Conservation (phyloP, 768 basidiomycete species). For the Panaeolus papilionaceus region DNA sequence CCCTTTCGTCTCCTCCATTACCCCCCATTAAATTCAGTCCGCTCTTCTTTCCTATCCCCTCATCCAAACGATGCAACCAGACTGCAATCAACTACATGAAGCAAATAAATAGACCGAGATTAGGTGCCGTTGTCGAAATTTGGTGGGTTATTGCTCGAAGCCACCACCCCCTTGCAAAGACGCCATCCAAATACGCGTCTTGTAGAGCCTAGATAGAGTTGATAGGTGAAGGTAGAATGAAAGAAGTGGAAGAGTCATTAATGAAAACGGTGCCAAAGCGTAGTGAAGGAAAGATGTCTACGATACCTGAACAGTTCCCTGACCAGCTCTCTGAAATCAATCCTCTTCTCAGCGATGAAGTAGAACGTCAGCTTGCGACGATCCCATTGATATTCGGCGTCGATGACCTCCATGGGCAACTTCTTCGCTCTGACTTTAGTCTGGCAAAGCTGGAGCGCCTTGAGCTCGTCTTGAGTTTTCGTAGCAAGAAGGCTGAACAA, state of each 20-base stretch:
- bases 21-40: not conserved
- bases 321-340: slow-evolving; percentile 96
- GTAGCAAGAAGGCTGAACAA: slow-evolving; percentile 66
- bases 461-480: slow-evolving; percentile 90
- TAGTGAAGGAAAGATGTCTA: not conserved
- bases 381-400: slow-evolving; percentile 99
- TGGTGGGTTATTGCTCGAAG: slow-evolving; percentile 39
- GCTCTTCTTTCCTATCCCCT: not conserved
- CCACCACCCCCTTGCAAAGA: slow-evolving; percentile 64
- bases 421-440: slow-evolving; percentile 93
- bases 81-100: slow-evolving; percentile 7
- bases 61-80: not conserved
- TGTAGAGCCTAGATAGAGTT: slow-evolving; percentile 69
- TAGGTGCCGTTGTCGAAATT: not conserved
- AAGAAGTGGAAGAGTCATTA: slow-evolving; percentile 27
- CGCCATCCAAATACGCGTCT: slow-evolving; percentile 97
- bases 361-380: slow-evolving; percentile 98
- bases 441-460: slow-evolving; percentile 90
- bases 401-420: slow-evolving; percentile 97
- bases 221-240: not conserved
- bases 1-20: not conserved
- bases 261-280: slow-evolving; percentile 1
- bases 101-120: slow-evolving; percentile 9
- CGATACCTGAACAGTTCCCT: slow-evolving; percentile 87
- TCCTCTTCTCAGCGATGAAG: slow-evolving; percentile 94